Percentiles rank a stretch among this genome's conserved stretches.
These are phyloP conservation scores for Brassica nigra DNA, from an alignment of 345 rosid genomes.

Conservation along the genomic window DNA sequence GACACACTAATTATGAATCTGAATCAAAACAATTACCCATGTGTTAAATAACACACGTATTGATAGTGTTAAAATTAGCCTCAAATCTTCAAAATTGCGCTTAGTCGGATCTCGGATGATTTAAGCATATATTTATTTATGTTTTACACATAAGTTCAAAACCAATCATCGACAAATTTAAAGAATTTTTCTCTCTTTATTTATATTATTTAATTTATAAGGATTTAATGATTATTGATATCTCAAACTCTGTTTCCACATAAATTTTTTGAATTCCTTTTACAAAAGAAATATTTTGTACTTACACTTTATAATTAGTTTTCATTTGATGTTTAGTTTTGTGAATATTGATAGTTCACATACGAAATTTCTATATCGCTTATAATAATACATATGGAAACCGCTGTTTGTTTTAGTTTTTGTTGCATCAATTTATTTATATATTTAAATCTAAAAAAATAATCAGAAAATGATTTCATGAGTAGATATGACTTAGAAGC, in stretches of 20 bases:
- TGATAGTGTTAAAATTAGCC: neutral
- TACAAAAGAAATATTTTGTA: too few relatives aligned
- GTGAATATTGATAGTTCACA: neutral
- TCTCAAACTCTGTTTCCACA: neutral
- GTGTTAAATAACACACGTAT: neutral
- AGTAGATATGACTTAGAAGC: neutral
- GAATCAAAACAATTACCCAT: neutral
- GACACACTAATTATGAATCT: too few relatives aligned
- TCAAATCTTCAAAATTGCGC: neutral
- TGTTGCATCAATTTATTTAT: neutral
- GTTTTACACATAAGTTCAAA: neutral
- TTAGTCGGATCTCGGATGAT: neutral
- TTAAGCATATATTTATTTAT: neutral
- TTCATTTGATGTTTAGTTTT: neutral
- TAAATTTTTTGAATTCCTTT: neutral
- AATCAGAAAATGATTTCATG: neutral
- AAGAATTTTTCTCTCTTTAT: neutral
- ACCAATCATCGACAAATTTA: neutral
- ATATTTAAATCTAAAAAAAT: neutral
- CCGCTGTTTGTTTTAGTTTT: neutral
- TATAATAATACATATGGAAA: neutral
- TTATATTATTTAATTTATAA: neutral
- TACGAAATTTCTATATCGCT: neutral
- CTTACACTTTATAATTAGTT: neutral
- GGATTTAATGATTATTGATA: neutral